Evolutionary conservation across 2,329 filamentous ascomycete species (phyloP).

Genomic region (Pseudocercospora vitis): DNA sequence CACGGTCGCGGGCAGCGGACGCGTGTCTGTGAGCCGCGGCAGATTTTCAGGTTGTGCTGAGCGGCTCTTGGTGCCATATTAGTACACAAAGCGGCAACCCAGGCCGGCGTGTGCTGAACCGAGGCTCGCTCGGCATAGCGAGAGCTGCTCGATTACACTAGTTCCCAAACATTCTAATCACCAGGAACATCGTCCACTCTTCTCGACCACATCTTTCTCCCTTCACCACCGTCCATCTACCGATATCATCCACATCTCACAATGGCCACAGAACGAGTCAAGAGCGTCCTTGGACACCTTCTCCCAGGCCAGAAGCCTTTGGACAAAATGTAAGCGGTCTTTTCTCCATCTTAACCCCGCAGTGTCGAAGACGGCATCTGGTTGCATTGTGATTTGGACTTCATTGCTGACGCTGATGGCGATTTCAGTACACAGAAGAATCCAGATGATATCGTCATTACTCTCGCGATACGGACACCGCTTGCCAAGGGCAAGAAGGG

Average conservation of each 20-base stretch:
- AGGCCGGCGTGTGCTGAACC: not conserved
- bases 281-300: conserved; percentile 83
- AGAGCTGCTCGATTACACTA: not conserved
- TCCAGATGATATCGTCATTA: conserved; percentile 95
- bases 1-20: no score
- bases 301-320: conserved; percentile 67
- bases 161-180: conserved; percentile 1
- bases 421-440: conserved; percentile 56
- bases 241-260: conserved; percentile 31
- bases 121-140: conserved; percentile 1
- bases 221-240: conserved; percentile 2
- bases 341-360: conserved; percentile 49
- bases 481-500: conserved; percentile 88
- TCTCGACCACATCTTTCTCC: not conserved
- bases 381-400: not conserved
- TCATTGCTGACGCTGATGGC: conserved; percentile 14
- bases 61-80: not conserved
- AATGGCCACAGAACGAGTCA: conserved; percentile 84
- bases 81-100: not conserved
- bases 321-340: conserved; percentile 67
- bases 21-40: no score
- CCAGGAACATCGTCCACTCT: conserved; percentile 5
- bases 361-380: conserved; percentile 44
- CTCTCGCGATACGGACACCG: conserved; percentile 84
- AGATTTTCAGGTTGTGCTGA: not conserved